These are phyloP conservation scores for Trametes pubescens DNA, from an alignment of 1,284 basidiomycete species.

Conservation along the genomic window DNA sequence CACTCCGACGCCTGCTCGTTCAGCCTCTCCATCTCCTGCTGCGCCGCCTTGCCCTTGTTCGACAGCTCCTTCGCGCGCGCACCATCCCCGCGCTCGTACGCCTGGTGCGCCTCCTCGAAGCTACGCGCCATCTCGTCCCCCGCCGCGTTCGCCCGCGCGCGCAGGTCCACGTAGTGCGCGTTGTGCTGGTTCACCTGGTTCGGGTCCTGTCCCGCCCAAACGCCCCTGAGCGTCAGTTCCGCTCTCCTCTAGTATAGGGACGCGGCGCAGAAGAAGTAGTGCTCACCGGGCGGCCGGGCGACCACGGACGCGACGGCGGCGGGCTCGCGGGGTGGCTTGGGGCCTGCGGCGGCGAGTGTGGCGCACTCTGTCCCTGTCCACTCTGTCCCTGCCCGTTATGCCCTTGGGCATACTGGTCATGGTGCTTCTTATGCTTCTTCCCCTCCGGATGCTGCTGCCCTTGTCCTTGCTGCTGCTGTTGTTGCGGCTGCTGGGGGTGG, in stretches of 20 bases:
- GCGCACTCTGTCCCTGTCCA: slow-evolving; percentile 1
- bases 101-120: slow-evolving; percentile 73
- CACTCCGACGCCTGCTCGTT: slow-evolving; percentile 90
- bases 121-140: slow-evolving; percentile 77
- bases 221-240: background rate
- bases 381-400: background rate
- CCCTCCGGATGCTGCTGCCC: slow-evolving; percentile 21
- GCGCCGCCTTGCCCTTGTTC: slow-evolving; percentile 84
- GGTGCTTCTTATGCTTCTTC: slow-evolving; percentile 31
- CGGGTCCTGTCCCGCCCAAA: slow-evolving; percentile 52
- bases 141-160: slow-evolving; percentile 77
- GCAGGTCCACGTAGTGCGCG: slow-evolving; percentile 71
- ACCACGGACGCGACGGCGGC: slow-evolving; percentile 31
- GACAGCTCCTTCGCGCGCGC: slow-evolving; percentile 86
- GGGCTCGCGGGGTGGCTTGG: slow-evolving; percentile 19
- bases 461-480: slow-evolving; percentile 23
- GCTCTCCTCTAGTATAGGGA: background rate
- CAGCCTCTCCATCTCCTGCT: slow-evolving; percentile 80
- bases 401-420: background rate
- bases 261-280: background rate
- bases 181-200: slow-evolving; percentile 77
- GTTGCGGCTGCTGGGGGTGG: slow-evolving; percentile 28
- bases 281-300: slow-evolving; percentile 29
- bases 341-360: slow-evolving; percentile 12
- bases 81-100: slow-evolving; percentile 77